Evolutionary conservation across 352 stramenopile genomes (phyloP), one percentile per base, ranked within the genome.

Genomic region (Phytophthora ramorum): DNA sequence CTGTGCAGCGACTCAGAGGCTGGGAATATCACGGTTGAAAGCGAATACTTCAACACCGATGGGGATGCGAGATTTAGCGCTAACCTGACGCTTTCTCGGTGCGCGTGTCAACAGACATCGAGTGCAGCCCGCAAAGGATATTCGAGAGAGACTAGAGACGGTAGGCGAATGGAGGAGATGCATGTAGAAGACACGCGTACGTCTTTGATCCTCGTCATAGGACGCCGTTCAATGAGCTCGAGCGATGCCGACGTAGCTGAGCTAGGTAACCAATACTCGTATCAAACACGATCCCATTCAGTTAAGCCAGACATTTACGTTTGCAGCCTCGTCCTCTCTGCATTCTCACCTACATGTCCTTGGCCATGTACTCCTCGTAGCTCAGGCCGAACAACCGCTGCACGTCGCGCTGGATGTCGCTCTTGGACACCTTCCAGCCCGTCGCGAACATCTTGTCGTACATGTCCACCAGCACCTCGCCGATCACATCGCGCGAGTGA

Each of bases 341-440:
- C 32, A 2, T 37, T 13, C 16, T 5, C 45, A 41, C 60, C 49
- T 38, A 66, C 49, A 66, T 63, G 17, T 69, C 51, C 68, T 98
- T 98, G 28, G 44, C 64, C 83, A 98, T 94, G 66, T 98, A 98
- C 51, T 97, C 91, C 73, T 98, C 88, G 72, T 98, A 98, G 67
- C 87, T 92, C 38, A 76, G 75, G 28, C 95, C 93, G 71, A 98
- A 96, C 14, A 98, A 67, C 26, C 82, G 68, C 54, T 73, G 52
- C 8, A 50, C 79, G 70, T 98, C 96, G 58, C 93, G 79, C 58
- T 89, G 57, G 28, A 98, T 80, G 66, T 98, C 90, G 19, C 47
- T 70, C 59, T 92, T 83, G n/a, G 89, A 89, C 28, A 96, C 63
- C 50, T 79, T 83, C 90, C 93, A 98, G 32, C 93, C 94, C 38